Base-by-base conservation (phyloP, 164 flowering plant species). In the Nymphaea thermarum region DNA sequence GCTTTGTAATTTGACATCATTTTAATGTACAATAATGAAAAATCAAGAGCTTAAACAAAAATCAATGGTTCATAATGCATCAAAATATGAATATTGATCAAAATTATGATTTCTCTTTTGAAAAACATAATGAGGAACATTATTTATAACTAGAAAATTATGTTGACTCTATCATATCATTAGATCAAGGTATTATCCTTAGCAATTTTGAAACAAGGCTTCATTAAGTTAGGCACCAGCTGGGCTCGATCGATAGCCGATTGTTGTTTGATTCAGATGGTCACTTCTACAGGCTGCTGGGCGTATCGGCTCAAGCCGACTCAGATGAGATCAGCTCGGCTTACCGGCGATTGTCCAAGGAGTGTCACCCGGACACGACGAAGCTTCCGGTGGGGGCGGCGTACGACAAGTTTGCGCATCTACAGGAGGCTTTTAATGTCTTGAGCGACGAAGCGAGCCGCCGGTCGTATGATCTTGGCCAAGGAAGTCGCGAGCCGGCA, bases 321-420 rank as follows among this genome's bases (percentile, higher is more conserved):
- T 3, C 85, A 74, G 98, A 92, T 77, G 96, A 92, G 74, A 92
- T 92, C 10, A 92, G 87, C 74, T 77, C 88, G 0, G 96, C 98
- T 3, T 92, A 88, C 74, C 63, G 96, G 42, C 78, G 91, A 62
- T 73, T 92, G 63, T 90, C 95, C 6, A 92, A 88, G 67, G 96
- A 92, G 76, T 90, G 88, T 73, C 98, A 92, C 73, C 98, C 96
- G 2, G 98, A 92, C 81, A 84, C 98, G 44, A 92, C 98, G 0
- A 75, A 86, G 1, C 89, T 92, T 4, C 96, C 98, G 11, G 60
- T 90, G 6, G 82, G 79, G 70, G 72, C 81, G 3, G 96, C 95
- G 3, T 92, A 96, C 0, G 88, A 84, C 6, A 90, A 86, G 76
- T 92, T 92, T 80, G 75, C 88, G 90, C 87, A 76, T 69, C 81